phyloP scores from a whole-genome alignment of 176 grass and related monocot species.

The Zea luxurians region DNA sequence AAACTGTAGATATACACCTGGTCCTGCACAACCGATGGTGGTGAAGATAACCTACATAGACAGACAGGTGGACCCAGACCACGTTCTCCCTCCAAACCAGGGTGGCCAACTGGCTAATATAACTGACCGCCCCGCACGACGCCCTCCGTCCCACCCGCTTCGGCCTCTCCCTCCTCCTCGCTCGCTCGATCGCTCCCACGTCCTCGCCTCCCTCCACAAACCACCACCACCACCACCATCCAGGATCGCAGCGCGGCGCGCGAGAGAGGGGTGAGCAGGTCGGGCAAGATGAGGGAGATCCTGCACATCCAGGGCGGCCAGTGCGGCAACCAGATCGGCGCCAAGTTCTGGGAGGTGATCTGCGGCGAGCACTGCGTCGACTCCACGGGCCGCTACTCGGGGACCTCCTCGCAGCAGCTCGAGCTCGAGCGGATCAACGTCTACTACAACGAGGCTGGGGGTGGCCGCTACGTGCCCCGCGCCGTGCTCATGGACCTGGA shows the following conservation, averaged over 20 bases:
- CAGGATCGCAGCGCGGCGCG: not conserved
- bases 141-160: slow-evolving; percentile 10
- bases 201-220: not conserved
- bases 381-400: slow-evolving; percentile 52
- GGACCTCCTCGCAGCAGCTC: slow-evolving; percentile 44
- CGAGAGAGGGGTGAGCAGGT: not conserved
- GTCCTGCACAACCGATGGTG: slow-evolving; percentile 22
- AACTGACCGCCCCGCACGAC: not conserved
- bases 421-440: slow-evolving; percentile 79
- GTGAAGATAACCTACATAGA: not conserved
- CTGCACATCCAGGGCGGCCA: slow-evolving; percentile 88
- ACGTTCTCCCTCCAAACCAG: slow-evolving; percentile 4
- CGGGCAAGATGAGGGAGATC: slow-evolving; percentile 78
- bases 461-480: slow-evolving; percentile 62
- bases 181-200: slow-evolving; percentile 13
- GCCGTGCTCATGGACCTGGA: slow-evolving; percentile 81
- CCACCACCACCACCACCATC: not conserved
- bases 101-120: slow-evolving; percentile 4
- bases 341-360: slow-evolving; percentile 99
- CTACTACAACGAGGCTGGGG: slow-evolving; percentile 75
- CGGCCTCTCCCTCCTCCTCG: not conserved
- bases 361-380: slow-evolving; percentile 88
- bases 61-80: slow-evolving; percentile 2
- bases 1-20: slow-evolving; percentile 15
- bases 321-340: slow-evolving; percentile 96